A percentile compares a stretch with the other conserved stretches of the same genome.
Conservation (phyloP, 2,329 filamentous ascomycete species). For the Graphium sp. region DNA sequence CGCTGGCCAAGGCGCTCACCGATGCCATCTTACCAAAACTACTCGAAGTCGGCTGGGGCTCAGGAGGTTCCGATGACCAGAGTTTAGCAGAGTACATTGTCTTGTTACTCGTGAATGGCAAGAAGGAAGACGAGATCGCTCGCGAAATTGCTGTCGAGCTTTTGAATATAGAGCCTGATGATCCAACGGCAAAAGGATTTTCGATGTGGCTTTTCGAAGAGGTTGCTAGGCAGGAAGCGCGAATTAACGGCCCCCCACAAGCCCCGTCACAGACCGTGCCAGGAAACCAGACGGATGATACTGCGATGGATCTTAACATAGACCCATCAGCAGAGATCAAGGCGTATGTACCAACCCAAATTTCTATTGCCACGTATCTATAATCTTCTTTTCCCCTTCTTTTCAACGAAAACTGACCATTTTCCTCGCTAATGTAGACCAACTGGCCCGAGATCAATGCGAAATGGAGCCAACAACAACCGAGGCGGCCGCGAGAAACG, state of each 20-base stretch:
- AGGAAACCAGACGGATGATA: slow-evolving; percentile 13
- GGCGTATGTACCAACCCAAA: slow-evolving; percentile 29
- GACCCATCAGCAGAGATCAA: slow-evolving; percentile 23
- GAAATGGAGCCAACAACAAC: slow-evolving; percentile 20
- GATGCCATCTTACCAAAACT: slow-evolving; percentile 78
- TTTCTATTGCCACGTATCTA: slow-evolving; percentile 8
- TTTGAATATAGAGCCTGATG: slow-evolving; percentile 65
- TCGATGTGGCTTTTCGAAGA: slow-evolving; percentile 88
- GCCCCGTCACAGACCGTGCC: slow-evolving; percentile 12
- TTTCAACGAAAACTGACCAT: slow-evolving; percentile 1
- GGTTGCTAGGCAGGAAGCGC: slow-evolving; percentile 49
- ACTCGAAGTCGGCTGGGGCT: slow-evolving; percentile 82
- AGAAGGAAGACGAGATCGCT: slow-evolving; percentile 79
- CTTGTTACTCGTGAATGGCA: slow-evolving; percentile 91
- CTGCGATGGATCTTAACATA: slow-evolving; percentile 4
- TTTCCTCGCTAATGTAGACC: slow-evolving; percentile 38
- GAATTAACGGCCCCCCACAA: slow-evolving; percentile 31
- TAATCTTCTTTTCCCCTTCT: slow-evolving; percentile 20
- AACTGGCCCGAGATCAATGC: slow-evolving; percentile 90
- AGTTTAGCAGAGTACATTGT: slow-evolving; percentile 92
- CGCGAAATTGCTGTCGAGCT: slow-evolving; percentile 78
- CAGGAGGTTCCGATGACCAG: slow-evolving; percentile 58
- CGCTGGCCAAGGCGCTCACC: slow-evolving; percentile 71
- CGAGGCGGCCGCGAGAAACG: slow-evolving; percentile 56
- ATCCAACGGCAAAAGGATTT: slow-evolving; percentile 69